phyloP scores from a whole-genome alignment of 208 protist species.

The Trypanosoma platydactyli region DNA sequence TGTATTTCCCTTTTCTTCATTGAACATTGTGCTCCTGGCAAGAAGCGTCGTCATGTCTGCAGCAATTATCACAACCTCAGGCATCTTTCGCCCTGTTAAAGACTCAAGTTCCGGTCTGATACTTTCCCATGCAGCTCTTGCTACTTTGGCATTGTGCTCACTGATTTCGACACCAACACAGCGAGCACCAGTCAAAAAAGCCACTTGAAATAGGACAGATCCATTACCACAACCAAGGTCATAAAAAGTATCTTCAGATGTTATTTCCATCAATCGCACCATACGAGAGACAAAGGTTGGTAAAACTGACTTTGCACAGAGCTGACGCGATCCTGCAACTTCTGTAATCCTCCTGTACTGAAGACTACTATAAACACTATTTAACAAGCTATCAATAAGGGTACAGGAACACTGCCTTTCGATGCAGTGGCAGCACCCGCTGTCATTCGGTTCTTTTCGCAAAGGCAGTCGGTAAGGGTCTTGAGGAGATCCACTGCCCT shows the following conservation, averaged over 20 bases:
- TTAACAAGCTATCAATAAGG: conserved; percentile 48
- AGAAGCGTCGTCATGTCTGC: conserved; percentile 63
- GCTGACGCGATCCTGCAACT: conserved; percentile 51
- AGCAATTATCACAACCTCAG: conserved; percentile 65
- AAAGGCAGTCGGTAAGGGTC: conserved; percentile 61
- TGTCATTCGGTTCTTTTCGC: conserved; percentile 45
- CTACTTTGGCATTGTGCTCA: conserved; percentile 56
- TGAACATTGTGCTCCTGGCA: conserved; percentile 36
- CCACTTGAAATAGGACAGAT: conserved; percentile 74
- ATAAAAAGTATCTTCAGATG: conserved; percentile 53
- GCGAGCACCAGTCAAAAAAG: conserved; percentile 55
- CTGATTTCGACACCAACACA: conserved; percentile 67
- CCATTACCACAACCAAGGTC: conserved; percentile 75
- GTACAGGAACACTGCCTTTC: conserved; percentile 49
- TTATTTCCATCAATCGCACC: conserved; percentile 50
- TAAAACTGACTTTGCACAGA: conserved; percentile 72
- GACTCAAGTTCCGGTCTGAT: conserved; percentile 35
- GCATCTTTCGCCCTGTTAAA: conserved; percentile 30
- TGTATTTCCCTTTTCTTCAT: conserved; percentile 42
- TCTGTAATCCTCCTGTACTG: conserved; percentile 67
- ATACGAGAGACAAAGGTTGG: conserved; percentile 65
- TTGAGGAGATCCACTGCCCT: conserved; percentile 48
- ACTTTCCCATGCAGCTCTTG: conserved; percentile 39
- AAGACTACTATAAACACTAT: conserved; percentile 43
- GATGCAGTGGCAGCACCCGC: conserved; percentile 67